Conservation (phyloP, 2,329 filamentous ascomycete genomes). For the Domatiomyces globalis region DNA sequence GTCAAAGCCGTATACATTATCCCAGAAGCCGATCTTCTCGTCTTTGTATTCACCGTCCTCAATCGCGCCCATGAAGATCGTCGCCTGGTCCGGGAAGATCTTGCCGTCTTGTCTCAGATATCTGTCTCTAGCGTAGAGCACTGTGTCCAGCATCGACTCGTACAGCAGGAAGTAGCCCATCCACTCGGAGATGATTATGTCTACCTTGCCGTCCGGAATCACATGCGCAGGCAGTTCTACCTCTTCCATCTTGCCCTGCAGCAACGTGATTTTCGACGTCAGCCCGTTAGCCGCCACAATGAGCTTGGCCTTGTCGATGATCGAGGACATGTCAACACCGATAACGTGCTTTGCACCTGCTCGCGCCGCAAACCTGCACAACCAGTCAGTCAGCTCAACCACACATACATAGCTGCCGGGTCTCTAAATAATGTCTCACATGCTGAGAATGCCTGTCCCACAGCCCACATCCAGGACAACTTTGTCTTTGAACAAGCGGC, state of each 20-base stretch:
- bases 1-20: slow-evolving; percentile 97
- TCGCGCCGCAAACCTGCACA: slow-evolving; percentile 76
- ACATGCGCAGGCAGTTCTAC: slow-evolving; percentile 71
- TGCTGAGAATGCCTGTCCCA: slow-evolving; percentile 94
- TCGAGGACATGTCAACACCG: slow-evolving; percentile 98
- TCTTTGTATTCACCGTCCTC: slow-evolving; percentile 99
- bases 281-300: slow-evolving; percentile 88
- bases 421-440: slow-evolving; percentile 41
- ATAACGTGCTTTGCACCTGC: slow-evolving; percentile 97
- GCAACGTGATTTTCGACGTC: slow-evolving; percentile 86
- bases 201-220: slow-evolving; percentile 50
- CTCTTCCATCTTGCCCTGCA: slow-evolving; percentile 99
- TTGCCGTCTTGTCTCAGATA: slow-evolving; percentile 77
- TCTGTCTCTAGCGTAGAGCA: slow-evolving; percentile 86
- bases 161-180: slow-evolving; percentile 99
- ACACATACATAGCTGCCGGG: too few relatives aligned
- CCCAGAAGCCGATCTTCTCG: slow-evolving; percentile 99
- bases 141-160: slow-evolving; percentile 97
- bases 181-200: slow-evolving; percentile 99
- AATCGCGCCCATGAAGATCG: slow-evolving; percentile 90
- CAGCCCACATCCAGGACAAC: slow-evolving; percentile 94
- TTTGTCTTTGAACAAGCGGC: slow-evolving; percentile 83
- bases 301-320: slow-evolving; percentile 95
- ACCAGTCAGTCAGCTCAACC: slow-evolving; percentile 1
- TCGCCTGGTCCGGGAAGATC: slow-evolving; percentile 98